These are phyloP conservation scores for Stropharia rugosoannulata DNA, from an alignment of 768 basidiomycete species.

Conservation along the genomic window DNA sequence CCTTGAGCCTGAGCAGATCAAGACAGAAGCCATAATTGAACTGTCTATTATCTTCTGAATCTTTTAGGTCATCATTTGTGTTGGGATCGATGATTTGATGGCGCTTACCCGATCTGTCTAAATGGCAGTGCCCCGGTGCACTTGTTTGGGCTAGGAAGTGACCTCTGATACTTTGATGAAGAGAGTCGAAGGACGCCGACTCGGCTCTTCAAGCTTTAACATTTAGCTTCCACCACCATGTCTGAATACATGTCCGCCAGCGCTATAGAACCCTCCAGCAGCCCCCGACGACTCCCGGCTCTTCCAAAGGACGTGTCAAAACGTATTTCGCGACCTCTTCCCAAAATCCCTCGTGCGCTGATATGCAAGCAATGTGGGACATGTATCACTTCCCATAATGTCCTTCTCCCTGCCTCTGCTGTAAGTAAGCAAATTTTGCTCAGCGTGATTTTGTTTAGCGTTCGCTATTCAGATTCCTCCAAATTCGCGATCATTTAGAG, in stretches of 20 bases:
- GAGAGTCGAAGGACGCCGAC: too few relatives aligned
- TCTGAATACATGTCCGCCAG: constrained; percentile 11
- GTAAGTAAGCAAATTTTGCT: constrained; percentile 24
- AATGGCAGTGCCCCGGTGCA: too few relatives aligned
- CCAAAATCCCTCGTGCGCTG: constrained; percentile 44
- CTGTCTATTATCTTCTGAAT: too few relatives aligned
- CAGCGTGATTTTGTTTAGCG: neutral
- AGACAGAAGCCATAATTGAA: constrained; percentile 19
- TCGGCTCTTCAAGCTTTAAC: neutral
- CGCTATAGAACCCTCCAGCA: constrained; percentile 11
- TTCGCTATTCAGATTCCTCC: constrained; percentile 36
- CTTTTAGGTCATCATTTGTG: too few relatives aligned
- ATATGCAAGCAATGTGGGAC: constrained; percentile 46
- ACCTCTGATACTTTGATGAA: too few relatives aligned
- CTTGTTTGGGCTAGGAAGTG: too few relatives aligned
- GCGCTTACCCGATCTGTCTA: too few relatives aligned
- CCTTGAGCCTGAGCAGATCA: constrained; percentile 51
- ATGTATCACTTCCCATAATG: constrained; percentile 43
- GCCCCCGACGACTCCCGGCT: constrained; percentile 19
- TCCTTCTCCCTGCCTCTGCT: constrained; percentile 38
- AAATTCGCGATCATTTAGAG: constrained; percentile 48
- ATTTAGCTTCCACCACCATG: constrained; percentile 6
- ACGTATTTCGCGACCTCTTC: constrained; percentile 44
- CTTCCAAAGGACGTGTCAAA: constrained; percentile 19
- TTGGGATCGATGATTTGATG: too few relatives aligned